Percentiles rank a stretch among this genome's conserved stretches.
Evolutionary conservation across 768 basidiomycete genomes (phyloP).

Genomic region (Mycena indigotica): DNA sequence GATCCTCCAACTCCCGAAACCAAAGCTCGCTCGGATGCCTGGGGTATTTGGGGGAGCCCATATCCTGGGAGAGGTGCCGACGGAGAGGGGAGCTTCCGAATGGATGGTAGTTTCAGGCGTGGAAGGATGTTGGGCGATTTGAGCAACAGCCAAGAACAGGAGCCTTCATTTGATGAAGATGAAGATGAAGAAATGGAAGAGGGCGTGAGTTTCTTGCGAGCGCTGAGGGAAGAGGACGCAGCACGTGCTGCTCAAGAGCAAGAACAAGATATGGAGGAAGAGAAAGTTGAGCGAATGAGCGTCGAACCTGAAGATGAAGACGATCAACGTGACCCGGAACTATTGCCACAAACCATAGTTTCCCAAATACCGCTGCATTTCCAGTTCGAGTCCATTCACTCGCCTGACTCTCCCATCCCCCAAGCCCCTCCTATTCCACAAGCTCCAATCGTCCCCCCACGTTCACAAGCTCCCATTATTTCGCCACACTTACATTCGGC

Average conservation of each 20-base stretch:
- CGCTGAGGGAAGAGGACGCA: constrained; percentile 21
- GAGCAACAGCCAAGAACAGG: neutral
- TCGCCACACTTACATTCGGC: no score
- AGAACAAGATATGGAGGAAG: constrained; percentile 20
- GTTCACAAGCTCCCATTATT: no score
- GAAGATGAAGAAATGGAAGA: constrained; percentile 16
- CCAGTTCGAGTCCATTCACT: no score
- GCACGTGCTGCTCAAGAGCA: neutral
- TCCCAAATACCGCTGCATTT: no score
- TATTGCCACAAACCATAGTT: no score
- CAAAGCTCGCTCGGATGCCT: constrained; percentile 37
- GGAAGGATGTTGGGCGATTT: neutral
- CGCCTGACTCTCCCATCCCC: no score
- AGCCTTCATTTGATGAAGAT: neutral
- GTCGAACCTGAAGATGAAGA: constrained; percentile 30
- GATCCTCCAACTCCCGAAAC: constrained; percentile 48
- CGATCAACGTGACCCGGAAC: constrained; percentile 30
- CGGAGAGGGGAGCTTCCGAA: constrained; percentile 16
- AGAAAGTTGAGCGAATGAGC: constrained; percentile 22
- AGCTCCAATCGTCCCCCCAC: no score
- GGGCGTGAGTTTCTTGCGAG: constrained; percentile 14
- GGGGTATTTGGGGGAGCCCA: constrained; percentile 43
- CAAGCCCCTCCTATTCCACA: no score
- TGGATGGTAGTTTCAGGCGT: constrained; percentile 14
- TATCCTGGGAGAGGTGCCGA: constrained; percentile 9